Evolutionary conservation across 2,329 filamentous ascomycete genomes (phyloP).

Genomic region (Fusarium algeriense): DNA sequence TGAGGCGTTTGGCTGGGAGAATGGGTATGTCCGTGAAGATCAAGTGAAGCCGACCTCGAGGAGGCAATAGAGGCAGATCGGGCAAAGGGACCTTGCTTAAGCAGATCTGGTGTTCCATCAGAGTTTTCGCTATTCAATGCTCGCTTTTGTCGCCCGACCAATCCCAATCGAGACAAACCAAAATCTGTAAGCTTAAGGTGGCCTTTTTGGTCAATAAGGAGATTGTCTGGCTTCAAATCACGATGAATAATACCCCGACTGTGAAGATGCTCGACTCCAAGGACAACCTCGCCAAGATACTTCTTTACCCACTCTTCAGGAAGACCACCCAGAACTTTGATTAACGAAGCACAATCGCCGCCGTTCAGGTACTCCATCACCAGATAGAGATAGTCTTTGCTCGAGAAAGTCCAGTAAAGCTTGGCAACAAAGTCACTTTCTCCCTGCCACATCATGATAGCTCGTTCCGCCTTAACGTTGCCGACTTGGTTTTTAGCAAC

Average conservation of each 20-base stretch:
- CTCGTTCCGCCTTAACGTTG: slow-evolving; percentile 97
- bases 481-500: slow-evolving; percentile 99
- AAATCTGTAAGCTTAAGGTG: slow-evolving; percentile 98
- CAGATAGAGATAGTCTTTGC: slow-evolving; percentile 97
- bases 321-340: slow-evolving; percentile 91
- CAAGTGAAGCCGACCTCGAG: slow-evolving; percentile 92
- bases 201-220: slow-evolving; percentile 95
- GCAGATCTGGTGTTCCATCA: slow-evolving; percentile 89
- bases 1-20: slow-evolving; percentile 89
- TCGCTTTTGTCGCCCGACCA: slow-evolving; percentile 95
- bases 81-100: slow-evolving; percentile 92
- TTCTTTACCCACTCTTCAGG: slow-evolving; percentile 99
- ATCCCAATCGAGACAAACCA: slow-evolving; percentile 94
- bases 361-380: slow-evolving; percentile 99
- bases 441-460: slow-evolving; percentile 99
- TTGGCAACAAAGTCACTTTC: slow-evolving; percentile 99
- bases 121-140: slow-evolving; percentile 81
- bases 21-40: slow-evolving; percentile 77
- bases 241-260: slow-evolving; percentile 95
- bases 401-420: slow-evolving; percentile 99
- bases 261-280: slow-evolving; percentile 97
- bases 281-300: slow-evolving; percentile 93
- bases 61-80: slow-evolving; percentile 87
- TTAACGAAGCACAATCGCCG: slow-evolving; percentile 94
- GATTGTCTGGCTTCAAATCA: slow-evolving; percentile 96